Percentiles rank a stretch among this genome's conserved stretches.
Conservation (phyloP, 805 yeast genomes). For the Kodamaea restingae region DNA sequence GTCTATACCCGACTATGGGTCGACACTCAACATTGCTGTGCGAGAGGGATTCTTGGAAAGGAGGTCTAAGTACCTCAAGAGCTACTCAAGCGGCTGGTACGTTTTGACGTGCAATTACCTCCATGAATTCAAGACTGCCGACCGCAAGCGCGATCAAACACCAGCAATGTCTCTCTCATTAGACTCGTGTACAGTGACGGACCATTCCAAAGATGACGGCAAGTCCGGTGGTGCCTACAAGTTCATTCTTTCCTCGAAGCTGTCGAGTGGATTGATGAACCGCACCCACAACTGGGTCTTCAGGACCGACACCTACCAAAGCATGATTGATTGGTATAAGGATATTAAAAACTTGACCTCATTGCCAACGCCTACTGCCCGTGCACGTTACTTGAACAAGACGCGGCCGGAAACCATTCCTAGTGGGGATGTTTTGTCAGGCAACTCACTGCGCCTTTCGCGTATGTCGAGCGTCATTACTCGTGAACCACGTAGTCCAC, state of each 20-base stretch:
- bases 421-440: constrained; percentile 5
- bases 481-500: constrained; percentile 12
- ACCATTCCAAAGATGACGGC: constrained; percentile 73
- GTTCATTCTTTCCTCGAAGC: constrained; percentile 73
- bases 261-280: constrained; percentile 65
- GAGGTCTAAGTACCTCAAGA: constrained; percentile 84
- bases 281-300: constrained; percentile 94
- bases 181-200: constrained; percentile 76
- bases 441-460: constrained; percentile 5
- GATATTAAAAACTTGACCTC: constrained; percentile 68
- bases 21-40: constrained; percentile 59
- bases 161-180: constrained; percentile 82
- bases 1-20: constrained; percentile 61
- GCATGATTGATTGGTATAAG: constrained; percentile 81
- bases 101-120: constrained; percentile 83
- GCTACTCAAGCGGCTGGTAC: constrained; percentile 88
- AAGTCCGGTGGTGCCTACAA: constrained; percentile 55
- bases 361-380: constrained; percentile 55
- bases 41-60: constrained; percentile 82
- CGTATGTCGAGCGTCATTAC: constrained; percentile 9
- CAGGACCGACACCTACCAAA: constrained; percentile 75
- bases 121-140: constrained; percentile 85
- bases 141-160: constrained; percentile 71
- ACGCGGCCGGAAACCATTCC: constrained; percentile 11
- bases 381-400: constrained; percentile 42